Percentiles rank a stretch among this genome's conserved stretches.
Evolutionary conservation across 192 early-diverging fungal species (phyloP).

Genomic region (Coemansia sp.): DNA sequence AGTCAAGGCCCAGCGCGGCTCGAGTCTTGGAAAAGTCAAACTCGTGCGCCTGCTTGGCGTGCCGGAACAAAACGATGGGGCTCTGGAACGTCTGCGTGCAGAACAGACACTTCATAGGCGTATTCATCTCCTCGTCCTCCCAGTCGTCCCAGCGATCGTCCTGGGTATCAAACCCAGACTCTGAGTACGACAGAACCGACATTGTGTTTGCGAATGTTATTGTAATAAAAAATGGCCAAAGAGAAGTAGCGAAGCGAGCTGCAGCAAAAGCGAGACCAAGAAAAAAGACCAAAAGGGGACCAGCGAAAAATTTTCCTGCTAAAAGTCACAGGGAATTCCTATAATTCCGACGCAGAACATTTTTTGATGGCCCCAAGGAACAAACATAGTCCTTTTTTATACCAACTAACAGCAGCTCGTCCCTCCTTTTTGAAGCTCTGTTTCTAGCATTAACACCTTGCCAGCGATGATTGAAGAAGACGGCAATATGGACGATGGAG

Average conservation of each 20-base stretch:
- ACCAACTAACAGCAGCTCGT: neutral
- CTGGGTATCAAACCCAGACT: slow-evolving; percentile 53
- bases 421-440: neutral
- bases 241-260: neutral
- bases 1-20: slow-evolving; percentile 60
- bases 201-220: slow-evolving; percentile 6
- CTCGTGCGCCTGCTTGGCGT: slow-evolving; percentile 57
- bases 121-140: slow-evolving; percentile 62
- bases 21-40: slow-evolving; percentile 67
- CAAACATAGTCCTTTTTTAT: neutral
- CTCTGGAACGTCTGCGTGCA: slow-evolving; percentile 58
- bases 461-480: neutral
- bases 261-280: too few species aligned
- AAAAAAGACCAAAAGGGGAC: too few species aligned
- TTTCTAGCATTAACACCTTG: neutral
- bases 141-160: slow-evolving; percentile 71
- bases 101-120: slow-evolving; percentile 68
- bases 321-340: neutral
- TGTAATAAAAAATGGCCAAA: neutral
- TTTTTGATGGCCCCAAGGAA: neutral
- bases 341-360: neutral
- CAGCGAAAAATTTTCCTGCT: neutral
- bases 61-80: slow-evolving; percentile 59
- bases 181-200: slow-evolving; percentile 50
- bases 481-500: neutral